phyloP scores from a whole-genome alignment of 805 yeast species.

The Ogataea nonfermentans region DNA sequence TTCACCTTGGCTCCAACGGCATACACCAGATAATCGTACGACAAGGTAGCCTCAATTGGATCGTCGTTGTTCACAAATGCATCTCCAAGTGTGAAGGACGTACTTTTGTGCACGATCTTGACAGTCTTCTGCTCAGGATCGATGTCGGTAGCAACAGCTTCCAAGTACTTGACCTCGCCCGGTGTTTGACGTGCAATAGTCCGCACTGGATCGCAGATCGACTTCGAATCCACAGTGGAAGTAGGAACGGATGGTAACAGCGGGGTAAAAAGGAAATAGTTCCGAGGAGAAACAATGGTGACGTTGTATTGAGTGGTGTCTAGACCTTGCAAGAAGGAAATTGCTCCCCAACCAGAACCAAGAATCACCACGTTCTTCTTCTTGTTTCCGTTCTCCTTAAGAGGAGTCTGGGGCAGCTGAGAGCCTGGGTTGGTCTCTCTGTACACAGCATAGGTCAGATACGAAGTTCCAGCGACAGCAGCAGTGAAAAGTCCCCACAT shows the following conservation, averaged over 20 bases:
- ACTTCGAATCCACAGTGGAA: constrained; percentile 84
- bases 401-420: constrained; percentile 55
- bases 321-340: constrained; percentile 74
- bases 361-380: constrained; percentile 71
- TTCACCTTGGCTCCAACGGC: constrained; percentile 95
- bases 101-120: constrained; percentile 53
- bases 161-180: constrained; percentile 76
- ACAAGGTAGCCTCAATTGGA: constrained; percentile 43
- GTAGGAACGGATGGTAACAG: constrained; percentile 91
- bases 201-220: constrained; percentile 91
- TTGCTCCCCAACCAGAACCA: constrained; percentile 94
- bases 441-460: constrained; percentile 60
- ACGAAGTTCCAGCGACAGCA: constrained; percentile 49
- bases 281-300: constrained; percentile 86
- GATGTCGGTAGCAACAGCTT: constrained; percentile 84
- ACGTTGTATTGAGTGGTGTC: constrained; percentile 88
- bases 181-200: constrained; percentile 70
- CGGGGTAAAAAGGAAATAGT: constrained; percentile 95
- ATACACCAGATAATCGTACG: constrained; percentile 79
- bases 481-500: constrained; percentile 52
- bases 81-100: constrained; percentile 52
- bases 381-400: constrained; percentile 48
- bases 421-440: constrained; percentile 57
- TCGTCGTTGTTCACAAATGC: constrained; percentile 45
- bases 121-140: constrained; percentile 70